A percentile compares a stretch with the other conserved stretches of the same genome.
Evolutionary conservation across 176 grass and related monocot genomes (phyloP).

Genomic region (Leersia perrieri): DNA sequence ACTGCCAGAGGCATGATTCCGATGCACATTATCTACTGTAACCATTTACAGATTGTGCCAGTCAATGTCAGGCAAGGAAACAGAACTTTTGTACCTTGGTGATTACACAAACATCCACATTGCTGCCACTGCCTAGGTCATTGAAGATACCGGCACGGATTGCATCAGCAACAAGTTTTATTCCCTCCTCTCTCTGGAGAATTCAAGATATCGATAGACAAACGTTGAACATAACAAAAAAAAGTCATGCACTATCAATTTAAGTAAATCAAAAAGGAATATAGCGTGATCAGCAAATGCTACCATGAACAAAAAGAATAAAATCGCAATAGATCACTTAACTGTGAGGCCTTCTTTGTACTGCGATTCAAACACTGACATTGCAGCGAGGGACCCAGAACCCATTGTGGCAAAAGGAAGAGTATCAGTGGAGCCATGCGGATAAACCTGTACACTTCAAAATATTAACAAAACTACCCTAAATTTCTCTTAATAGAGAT

Average conservation of each 20-base stretch:
- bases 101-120: slow-evolving; percentile 92
- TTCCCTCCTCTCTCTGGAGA: slow-evolving; percentile 81
- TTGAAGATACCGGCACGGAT: slow-evolving; percentile 90
- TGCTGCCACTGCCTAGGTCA: slow-evolving; percentile 96
- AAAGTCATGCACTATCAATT: not conserved
- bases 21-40: not conserved
- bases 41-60: slow-evolving; percentile 12
- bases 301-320: not conserved
- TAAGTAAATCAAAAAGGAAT: not conserved
- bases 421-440: slow-evolving; percentile 90
- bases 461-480: not conserved
- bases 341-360: slow-evolving; percentile 93
- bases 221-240: slow-evolving; percentile 1
- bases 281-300: not conserved
- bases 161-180: slow-evolving; percentile 68
- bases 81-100: slow-evolving; percentile 64
- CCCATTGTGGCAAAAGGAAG: slow-evolving; percentile 99
- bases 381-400: slow-evolving; percentile 97
- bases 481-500: not conserved
- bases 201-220: slow-evolving; percentile 5
- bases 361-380: slow-evolving; percentile 85
- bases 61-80: slow-evolving; percentile 5
- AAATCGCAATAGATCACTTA: slow-evolving; percentile 36
- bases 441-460: slow-evolving; percentile 67
- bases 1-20: not conserved